Base-by-base conservation (phyloP, 176 grass and related monocot species). In the Rhynchospora breviuscula region DNA sequence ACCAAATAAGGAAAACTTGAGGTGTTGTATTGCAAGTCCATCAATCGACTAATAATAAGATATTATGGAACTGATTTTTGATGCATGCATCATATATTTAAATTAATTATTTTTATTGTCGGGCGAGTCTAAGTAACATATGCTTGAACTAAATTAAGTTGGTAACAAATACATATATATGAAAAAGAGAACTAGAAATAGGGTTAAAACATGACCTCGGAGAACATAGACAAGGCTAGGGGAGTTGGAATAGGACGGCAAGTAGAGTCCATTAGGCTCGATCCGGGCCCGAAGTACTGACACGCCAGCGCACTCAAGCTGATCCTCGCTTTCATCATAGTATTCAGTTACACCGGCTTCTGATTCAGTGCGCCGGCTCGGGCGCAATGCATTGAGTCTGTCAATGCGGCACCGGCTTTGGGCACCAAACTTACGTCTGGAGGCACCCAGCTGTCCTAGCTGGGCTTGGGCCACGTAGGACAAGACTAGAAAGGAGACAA, bases 161-260 rank as follows among this genome's bases (percentile, higher is more conserved):
- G 26, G n/a, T 29, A 44, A 70, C 1, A n/a, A 10, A 46, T 43
- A 14, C 40, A 18, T 7, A 69, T 0, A 5, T 40, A 66, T 18
- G n/a, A 22, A 62, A 62, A 8, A 22, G 46, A 22, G 8, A n/a
- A 57, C 6, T 73, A 17, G 15, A 44, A 73, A 6, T 75, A 8
- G n/a, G n/a, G 26, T 44, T 48, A 44, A 17, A 18, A 25, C 23
- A 6, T 17, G 45, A 86, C 86, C 88, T 79, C 79, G 75, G 72
- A 84, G 10, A 66, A 90, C 56, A 83, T 90, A 90, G 52, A 87
- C 29, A 59, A 90, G 80, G 71, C 62, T 79, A 6, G 88, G 85
- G 63, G 88, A 82, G 51, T 81, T 90, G 54, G 74, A 87, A 63
- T 87, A 87, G 54, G 80, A 79, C 0, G 88, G 88, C 52, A 90